Evolutionary conservation across 768 basidiomycete species (phyloP).

Genomic region (Leccinum boreale): DNA sequence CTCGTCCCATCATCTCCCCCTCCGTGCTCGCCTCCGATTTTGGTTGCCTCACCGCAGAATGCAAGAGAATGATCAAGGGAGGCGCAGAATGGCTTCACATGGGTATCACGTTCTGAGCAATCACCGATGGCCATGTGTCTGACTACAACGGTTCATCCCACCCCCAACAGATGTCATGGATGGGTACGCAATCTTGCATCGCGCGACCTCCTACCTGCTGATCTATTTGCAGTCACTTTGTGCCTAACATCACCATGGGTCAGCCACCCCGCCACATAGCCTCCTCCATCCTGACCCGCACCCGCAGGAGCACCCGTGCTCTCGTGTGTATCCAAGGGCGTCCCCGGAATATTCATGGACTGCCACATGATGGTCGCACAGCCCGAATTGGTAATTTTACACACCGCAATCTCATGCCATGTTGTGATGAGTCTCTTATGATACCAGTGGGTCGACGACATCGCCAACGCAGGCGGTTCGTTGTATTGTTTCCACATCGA

Average conservation of each 20-base stretch:
- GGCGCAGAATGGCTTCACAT: constrained; percentile 99
- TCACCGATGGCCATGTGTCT: constrained; percentile 9
- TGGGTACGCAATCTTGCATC: constrained; percentile 50
- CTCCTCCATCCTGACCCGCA: constrained; percentile 10
- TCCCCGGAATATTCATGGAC: constrained; percentile 98
- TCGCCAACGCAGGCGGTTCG: constrained; percentile 92
- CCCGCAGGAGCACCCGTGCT: constrained; percentile 80
- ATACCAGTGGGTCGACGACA: constrained; percentile 91
- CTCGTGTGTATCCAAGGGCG: constrained; percentile 75
- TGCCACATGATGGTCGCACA: constrained; percentile 99
- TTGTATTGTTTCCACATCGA: constrained; percentile 97
- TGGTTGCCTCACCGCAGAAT: constrained; percentile 91
- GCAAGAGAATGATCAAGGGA: constrained; percentile 91
- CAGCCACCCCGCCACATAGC: constrained; percentile 19
- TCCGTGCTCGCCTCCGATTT: constrained; percentile 98
- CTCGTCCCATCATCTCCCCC: constrained; percentile 89
- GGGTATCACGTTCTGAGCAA: constrained; percentile 47
- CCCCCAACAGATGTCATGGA: constrained; percentile 91
- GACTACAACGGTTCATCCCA: constrained; percentile 1
- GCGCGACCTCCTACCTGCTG: neutral
- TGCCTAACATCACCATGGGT: constrained; percentile 99
- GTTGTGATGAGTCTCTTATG: neutral
- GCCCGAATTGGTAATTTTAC: constrained; percentile 71
- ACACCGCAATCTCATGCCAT: neutral
- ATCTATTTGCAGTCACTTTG: constrained; percentile 74